These are phyloP conservation scores for Tilletia walkeri DNA, from an alignment of 1,284 basidiomycete species.

Conservation along the genomic window DNA sequence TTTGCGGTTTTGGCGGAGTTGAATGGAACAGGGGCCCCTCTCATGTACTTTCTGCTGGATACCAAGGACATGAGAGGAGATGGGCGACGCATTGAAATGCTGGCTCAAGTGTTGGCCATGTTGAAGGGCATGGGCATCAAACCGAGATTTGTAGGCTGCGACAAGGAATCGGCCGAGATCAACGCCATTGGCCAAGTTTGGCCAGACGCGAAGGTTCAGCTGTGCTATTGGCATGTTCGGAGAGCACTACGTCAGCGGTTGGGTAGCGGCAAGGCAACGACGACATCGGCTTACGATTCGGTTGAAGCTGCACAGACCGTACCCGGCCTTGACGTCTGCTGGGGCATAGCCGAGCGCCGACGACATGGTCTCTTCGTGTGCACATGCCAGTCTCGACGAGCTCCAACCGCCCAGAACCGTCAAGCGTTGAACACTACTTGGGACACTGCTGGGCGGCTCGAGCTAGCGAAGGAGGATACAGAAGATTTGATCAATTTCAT, in stretches of 20 bases:
- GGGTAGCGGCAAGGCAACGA: not conserved
- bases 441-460: not conserved
- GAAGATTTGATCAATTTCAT: not conserved
- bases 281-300: not conserved
- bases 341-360: not conserved
- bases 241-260: not conserved
- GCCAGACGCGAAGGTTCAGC: not conserved
- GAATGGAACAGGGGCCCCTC: not conserved
- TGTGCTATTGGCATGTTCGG: slow-evolving; percentile 10
- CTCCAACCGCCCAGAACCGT: no score
- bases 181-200: not conserved
- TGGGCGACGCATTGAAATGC: not conserved
- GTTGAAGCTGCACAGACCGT: not conserved
- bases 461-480: not conserved
- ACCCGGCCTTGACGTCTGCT: not conserved
- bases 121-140: not conserved
- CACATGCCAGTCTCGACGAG: not conserved
- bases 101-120: not conserved
- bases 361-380: not conserved
- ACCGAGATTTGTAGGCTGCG: not conserved
- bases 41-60: not conserved
- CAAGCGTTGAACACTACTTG: not conserved
- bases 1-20: not conserved
- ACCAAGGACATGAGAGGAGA: not conserved
- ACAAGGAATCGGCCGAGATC: not conserved